phyloP scores from a whole-genome alignment of 1,139 yeast genomes.

The Hyphopichia buzzinii region DNA sequence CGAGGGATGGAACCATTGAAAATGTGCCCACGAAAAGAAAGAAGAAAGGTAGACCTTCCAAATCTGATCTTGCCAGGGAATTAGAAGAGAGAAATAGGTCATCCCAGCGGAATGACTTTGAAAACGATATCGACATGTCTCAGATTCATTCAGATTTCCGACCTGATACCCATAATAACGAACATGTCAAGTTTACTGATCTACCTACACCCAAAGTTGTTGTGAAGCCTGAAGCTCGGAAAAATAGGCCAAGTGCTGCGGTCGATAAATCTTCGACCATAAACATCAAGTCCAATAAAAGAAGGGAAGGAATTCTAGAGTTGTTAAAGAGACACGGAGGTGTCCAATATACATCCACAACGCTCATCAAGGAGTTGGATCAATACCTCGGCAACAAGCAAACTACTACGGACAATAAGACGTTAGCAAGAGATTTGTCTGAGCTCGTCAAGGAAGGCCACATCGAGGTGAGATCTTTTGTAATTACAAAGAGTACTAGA shows the following conservation, averaged over 20 bases:
- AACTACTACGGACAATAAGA: constrained; percentile 42
- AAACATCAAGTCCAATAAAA: constrained; percentile 18
- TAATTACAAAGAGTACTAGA: constrained; percentile 29
- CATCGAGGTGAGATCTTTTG: constrained; percentile 28
- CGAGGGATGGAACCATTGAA: constrained; percentile 18
- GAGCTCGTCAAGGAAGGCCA: constrained; percentile 20
- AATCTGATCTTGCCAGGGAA: neutral
- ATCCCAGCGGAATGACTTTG: too few species aligned
- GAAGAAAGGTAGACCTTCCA: constrained; percentile 7
- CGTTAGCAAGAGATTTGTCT: constrained; percentile 45
- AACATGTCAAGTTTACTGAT: constrained; percentile 1
- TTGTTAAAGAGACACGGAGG: constrained; percentile 42
- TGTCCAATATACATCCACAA: constrained; percentile 35
- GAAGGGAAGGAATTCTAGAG: constrained; percentile 34
- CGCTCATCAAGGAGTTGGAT: constrained; percentile 37
- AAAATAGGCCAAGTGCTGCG: neutral
- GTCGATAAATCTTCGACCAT: neutral
- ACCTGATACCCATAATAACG: too few species aligned
- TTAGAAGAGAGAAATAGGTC: neutral
- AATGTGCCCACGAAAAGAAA: constrained; percentile 9
- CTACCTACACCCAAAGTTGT: constrained; percentile 1
- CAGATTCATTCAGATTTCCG: too few species aligned
- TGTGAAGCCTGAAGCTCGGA: neutral
- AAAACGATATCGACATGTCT: too few species aligned
- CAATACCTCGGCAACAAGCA: constrained; percentile 32